phyloP scores from a whole-genome alignment of 2,329 filamentous ascomycete genomes.

The Fusarium sacchari region DNA sequence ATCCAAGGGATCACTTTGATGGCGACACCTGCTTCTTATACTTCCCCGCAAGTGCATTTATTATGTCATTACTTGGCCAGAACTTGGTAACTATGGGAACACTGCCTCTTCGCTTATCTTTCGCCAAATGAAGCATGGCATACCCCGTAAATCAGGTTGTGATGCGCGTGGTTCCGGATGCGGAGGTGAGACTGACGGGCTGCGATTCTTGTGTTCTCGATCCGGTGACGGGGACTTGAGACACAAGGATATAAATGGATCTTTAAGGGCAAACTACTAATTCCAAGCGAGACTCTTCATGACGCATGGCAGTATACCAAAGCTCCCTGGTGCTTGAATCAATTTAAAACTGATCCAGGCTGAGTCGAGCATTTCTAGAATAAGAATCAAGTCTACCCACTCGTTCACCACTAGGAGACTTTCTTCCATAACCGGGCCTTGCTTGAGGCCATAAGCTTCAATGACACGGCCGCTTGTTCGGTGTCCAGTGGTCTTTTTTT shows the following conservation, averaged over 20 bases:
- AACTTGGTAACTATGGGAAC: background rate
- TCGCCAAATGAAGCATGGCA: slow-evolving; percentile 30
- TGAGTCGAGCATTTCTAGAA: background rate
- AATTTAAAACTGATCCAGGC: background rate
- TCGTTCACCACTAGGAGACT: background rate
- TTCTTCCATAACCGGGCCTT: background rate
- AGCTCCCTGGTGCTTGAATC: background rate
- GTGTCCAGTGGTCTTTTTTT: background rate
- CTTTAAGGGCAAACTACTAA: background rate
- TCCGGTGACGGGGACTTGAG: background rate
- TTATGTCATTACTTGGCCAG: background rate
- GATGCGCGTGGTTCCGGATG: slow-evolving; percentile 16
- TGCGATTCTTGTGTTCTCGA: background rate
- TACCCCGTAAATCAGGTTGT: background rate
- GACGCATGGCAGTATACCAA: background rate
- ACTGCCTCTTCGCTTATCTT: background rate
- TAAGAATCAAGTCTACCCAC: no score
- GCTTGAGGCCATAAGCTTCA: background rate
- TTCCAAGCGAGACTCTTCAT: background rate
- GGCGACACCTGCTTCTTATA: slow-evolving; percentile 1
- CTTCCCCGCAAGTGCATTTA: background rate
- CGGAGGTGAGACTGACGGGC: slow-evolving; percentile 3
- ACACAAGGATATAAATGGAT: background rate
- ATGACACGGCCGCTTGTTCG: no score
- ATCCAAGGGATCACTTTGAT: background rate